Conservation (phyloP, 2,329 filamentous ascomycete species). For the Sordariomycetes sp. region DNA sequence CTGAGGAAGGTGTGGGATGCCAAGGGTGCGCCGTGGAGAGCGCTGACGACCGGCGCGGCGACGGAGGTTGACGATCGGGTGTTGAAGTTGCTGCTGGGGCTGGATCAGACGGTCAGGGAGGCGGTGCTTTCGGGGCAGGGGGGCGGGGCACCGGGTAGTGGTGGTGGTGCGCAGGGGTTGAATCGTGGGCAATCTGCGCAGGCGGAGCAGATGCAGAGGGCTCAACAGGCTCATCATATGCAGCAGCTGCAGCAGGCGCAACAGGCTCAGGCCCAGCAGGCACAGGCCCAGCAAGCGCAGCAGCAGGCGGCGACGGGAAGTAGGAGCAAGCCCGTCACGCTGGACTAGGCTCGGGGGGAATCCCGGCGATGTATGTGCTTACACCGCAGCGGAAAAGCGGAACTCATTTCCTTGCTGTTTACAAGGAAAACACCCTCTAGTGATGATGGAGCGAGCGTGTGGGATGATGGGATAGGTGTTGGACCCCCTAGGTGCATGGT, state of each 20-base stretch:
- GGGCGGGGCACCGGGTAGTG: neutral
- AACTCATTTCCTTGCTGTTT: neutral
- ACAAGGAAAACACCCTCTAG: neutral
- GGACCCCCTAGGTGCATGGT: neutral
- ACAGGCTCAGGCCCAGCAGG: neutral
- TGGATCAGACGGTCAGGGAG: conserved; percentile 7
- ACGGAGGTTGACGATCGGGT: conserved; percentile 5
- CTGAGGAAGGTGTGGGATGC: conserved; percentile 14
- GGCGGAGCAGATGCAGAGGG: neutral
- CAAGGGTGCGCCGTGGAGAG: conserved; percentile 13
- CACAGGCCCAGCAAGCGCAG: neutral
- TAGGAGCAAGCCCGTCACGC: neutral
- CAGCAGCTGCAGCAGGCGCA: neutral
- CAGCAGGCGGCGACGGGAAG: neutral
- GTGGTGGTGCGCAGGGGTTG: neutral
- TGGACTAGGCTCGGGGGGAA: neutral
- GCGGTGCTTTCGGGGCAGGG: neutral
- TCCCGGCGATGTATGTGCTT: neutral
- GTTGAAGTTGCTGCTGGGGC: conserved; percentile 7
- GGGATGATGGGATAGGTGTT: neutral
- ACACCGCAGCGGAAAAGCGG: neutral
- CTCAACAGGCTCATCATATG: neutral
- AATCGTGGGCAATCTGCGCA: too few relatives aligned
- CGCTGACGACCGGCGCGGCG: conserved; percentile 11
- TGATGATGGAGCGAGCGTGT: neutral